Percentiles rank a stretch among this genome's conserved stretches.
These are phyloP conservation scores for Cytospora schulzeri DNA, from an alignment of 2,329 filamentous ascomycete species.

Conservation along the genomic window DNA sequence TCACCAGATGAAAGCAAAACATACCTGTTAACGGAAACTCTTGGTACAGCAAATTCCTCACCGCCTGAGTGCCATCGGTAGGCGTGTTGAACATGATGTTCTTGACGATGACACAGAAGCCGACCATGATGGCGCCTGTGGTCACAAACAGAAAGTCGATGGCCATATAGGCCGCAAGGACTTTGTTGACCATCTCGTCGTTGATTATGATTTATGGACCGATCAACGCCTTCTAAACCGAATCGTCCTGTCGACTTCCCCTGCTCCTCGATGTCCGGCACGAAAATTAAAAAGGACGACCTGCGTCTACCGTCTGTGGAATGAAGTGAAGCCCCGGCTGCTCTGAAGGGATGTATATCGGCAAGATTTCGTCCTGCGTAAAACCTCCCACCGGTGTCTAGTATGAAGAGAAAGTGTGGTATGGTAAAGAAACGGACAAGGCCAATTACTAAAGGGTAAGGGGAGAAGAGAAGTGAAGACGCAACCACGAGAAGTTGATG, in stretches of 20 bases:
- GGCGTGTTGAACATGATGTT: constrained; percentile 48
- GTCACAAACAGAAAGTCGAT: constrained; percentile 54
- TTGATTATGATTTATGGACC: constrained; percentile 31
- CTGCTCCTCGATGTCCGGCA: constrained; percentile 21
- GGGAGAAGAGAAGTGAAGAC: constrained; percentile 15
- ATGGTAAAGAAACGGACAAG: constrained; percentile 3
- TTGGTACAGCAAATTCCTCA: constrained; percentile 55
- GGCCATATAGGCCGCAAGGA: constrained; percentile 52
- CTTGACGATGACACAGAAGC: constrained; percentile 56
- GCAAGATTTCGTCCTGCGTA: constrained; percentile 25
- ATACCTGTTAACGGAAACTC: constrained; percentile 54
- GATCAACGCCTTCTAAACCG: constrained; percentile 25
- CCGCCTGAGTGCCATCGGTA: constrained; percentile 50
- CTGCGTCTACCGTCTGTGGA: constrained; percentile 39
- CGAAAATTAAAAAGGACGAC: constrained; percentile 37
- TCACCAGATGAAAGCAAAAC: constrained; percentile 21
- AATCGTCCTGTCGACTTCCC: constrained; percentile 17
- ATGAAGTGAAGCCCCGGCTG: not conserved
- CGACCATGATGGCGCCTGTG: constrained; percentile 57
- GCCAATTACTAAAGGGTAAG: constrained; percentile 15
- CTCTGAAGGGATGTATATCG: constrained; percentile 13
- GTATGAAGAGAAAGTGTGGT: constrained; percentile 9
- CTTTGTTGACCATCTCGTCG: constrained; percentile 54
- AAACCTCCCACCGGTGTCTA: constrained; percentile 22
- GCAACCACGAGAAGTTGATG: constrained; percentile 17